phyloP scores from a whole-genome alignment of 2,329 filamentous ascomycete species.

The Botrytis deweyae region DNA sequence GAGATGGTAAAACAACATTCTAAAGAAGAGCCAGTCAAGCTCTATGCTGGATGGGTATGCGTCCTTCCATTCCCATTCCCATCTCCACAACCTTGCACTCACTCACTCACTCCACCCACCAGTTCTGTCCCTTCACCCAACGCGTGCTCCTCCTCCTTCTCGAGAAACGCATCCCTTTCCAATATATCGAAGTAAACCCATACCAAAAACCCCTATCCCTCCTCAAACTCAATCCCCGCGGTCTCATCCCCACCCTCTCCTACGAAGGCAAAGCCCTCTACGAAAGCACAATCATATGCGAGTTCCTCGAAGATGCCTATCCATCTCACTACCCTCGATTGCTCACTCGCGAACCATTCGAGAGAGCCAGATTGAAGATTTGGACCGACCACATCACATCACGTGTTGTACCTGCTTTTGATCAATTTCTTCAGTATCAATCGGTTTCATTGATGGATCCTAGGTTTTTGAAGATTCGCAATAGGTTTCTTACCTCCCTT shows the following conservation, averaged over 20 bases:
- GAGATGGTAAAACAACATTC: constrained; percentile 48
- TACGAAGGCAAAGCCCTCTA: constrained; percentile 61
- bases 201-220: constrained; percentile 71
- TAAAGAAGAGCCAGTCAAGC: constrained; percentile 54
- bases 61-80: no score
- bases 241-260: constrained; percentile 69
- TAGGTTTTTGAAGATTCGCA: constrained; percentile 51
- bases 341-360: constrained; percentile 61
- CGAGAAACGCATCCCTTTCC: constrained; percentile 71
- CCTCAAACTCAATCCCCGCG: constrained; percentile 70
- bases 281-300: constrained; percentile 70
- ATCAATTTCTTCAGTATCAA: constrained; percentile 60
- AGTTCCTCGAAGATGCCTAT: constrained; percentile 74
- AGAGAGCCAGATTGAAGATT: constrained; percentile 62
- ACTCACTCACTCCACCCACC: neutral
- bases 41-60: constrained; percentile 73
- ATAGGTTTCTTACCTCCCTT: constrained; percentile 58
- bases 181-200: constrained; percentile 77
- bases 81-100: neutral
- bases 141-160: constrained; percentile 70
- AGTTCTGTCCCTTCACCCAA: constrained; percentile 63
- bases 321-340: constrained; percentile 48
- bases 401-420: constrained; percentile 67
- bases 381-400: constrained; percentile 71
- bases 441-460: constrained; percentile 46